Conservation (phyloP, 2,329 filamentous ascomycete genomes). For the Aureobasidium lini region DNA sequence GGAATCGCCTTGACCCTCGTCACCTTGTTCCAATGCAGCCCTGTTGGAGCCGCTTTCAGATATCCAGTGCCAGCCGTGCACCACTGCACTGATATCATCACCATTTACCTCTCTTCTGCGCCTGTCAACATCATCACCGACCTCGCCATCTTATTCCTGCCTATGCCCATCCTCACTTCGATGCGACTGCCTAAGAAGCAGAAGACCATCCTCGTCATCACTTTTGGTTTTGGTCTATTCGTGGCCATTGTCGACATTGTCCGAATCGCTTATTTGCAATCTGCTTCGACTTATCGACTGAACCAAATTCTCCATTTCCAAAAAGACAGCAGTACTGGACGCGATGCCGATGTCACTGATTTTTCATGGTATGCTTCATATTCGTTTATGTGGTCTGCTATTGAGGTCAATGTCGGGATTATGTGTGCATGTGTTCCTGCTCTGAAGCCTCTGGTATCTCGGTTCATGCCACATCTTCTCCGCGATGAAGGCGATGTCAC, state of each 20-base stretch:
- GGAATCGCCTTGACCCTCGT: constrained; percentile 75
- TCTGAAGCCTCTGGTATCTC: constrained; percentile 73
- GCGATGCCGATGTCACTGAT: constrained; percentile 37
- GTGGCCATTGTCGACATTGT: constrained; percentile 83
- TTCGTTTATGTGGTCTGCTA: constrained; percentile 87
- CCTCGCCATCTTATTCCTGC: constrained; percentile 75
- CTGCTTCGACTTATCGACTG: constrained; percentile 49
- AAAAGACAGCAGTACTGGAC: constrained; percentile 20
- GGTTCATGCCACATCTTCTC: constrained; percentile 50
- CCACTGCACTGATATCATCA: constrained; percentile 54
- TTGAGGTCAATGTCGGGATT: constrained; percentile 87
- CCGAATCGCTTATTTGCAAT: constrained; percentile 81
- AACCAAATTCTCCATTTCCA: constrained; percentile 31
- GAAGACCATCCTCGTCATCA: constrained; percentile 78
- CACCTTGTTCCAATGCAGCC: constrained; percentile 79
- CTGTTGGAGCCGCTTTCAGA: constrained; percentile 62
- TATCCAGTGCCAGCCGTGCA: constrained; percentile 36
- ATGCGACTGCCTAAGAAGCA: constrained; percentile 81
- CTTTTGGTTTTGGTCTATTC: constrained; percentile 81
- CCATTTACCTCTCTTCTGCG: constrained; percentile 63
- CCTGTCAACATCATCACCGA: constrained; percentile 91
- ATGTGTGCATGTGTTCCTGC: constrained; percentile 89
- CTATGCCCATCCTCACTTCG: constrained; percentile 77
- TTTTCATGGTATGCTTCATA: constrained; percentile 67
- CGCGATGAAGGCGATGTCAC: constrained; percentile 37